Conservation (phyloP, 1,284 basidiomycete genomes). For the Fomitopsis betulina region DNA sequence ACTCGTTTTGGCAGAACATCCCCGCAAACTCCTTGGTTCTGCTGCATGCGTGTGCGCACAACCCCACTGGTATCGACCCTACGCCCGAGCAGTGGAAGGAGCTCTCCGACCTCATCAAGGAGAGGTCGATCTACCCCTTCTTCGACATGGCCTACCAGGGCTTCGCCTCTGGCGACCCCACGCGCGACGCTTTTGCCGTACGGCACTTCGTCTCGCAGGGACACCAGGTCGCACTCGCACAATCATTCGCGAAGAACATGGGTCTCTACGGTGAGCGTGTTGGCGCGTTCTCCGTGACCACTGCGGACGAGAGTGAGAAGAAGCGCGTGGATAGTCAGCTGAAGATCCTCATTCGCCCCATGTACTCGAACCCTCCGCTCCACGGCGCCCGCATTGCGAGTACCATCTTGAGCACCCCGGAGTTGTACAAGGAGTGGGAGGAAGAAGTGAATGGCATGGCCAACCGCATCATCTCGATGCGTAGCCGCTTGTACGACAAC, state of each 20-base stretch:
- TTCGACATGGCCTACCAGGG: slow-evolving; percentile 99
- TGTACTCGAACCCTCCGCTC: slow-evolving; percentile 98
- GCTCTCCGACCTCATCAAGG: slow-evolving; percentile 84
- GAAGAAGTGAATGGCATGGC: slow-evolving; percentile 94
- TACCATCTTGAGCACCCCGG: slow-evolving; percentile 74
- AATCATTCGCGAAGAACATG: slow-evolving; percentile 99
- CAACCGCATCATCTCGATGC: slow-evolving; percentile 94
- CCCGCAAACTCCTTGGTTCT: slow-evolving; percentile 80
- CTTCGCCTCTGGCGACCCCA: slow-evolving; percentile 87
- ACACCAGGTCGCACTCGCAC: slow-evolving; percentile 82
- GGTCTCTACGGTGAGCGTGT: slow-evolving; percentile 97
- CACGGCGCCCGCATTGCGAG: slow-evolving; percentile 93
- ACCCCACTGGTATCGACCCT: slow-evolving; percentile 97
- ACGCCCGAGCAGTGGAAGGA: slow-evolving; percentile 92
- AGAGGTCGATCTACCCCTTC: slow-evolving; percentile 88
- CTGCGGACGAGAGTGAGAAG: slow-evolving; percentile 74
- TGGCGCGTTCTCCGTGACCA: slow-evolving; percentile 89
- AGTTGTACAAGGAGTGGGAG: slow-evolving; percentile 88
- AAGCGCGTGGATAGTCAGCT: slow-evolving; percentile 89
- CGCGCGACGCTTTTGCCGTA: slow-evolving; percentile 91
- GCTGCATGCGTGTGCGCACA: slow-evolving; percentile 93
- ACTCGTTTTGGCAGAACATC: slow-evolving; percentile 46
- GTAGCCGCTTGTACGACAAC: slow-evolving; percentile 78
- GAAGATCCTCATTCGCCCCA: slow-evolving; percentile 94
- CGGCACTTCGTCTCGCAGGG: slow-evolving; percentile 91